These are phyloP conservation scores for Rhizoctonia solani DNA, from an alignment of 1,284 basidiomycete genomes.

Conservation along the genomic window DNA sequence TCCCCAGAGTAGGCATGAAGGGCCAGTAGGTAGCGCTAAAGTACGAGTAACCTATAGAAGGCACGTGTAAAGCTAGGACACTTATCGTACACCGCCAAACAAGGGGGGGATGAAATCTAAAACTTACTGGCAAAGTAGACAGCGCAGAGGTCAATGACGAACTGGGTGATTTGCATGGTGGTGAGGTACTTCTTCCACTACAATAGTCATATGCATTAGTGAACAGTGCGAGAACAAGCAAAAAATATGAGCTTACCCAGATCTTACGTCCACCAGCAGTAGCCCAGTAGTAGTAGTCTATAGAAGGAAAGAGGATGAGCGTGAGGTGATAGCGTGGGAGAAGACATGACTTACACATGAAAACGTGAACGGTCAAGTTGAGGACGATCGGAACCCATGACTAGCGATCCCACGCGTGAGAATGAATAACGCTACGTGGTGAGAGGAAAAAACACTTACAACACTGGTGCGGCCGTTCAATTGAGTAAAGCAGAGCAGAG, in stretches of 20 bases:
- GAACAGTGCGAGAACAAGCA: neutral
- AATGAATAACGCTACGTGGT: too few species aligned
- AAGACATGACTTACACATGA: constrained; percentile 81
- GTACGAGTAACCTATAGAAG: constrained; percentile 74
- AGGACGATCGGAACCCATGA: constrained; percentile 96
- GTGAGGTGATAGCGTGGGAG: neutral
- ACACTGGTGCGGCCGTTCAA: constrained; percentile 58
- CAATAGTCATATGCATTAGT: constrained; percentile 15
- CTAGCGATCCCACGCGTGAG: constrained; percentile 48
- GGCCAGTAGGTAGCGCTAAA: constrained; percentile 69
- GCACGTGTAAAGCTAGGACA: constrained; percentile 5
- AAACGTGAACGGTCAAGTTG: constrained; percentile 93
- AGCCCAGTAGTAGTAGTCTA: constrained; percentile 97
- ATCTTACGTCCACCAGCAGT: constrained; percentile 94
- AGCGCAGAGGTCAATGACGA: constrained; percentile 84
- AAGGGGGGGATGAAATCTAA: neutral
- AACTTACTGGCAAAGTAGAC: constrained; percentile 93
- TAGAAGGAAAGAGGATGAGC: constrained; percentile 15
- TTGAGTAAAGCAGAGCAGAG: constrained; percentile 63
- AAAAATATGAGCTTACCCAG: constrained; percentile 67
- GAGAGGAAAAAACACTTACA: constrained; percentile 36
- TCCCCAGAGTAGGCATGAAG: constrained; percentile 68
- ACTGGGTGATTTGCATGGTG: constrained; percentile 93
- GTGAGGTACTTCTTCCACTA: constrained; percentile 98
- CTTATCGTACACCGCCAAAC: constrained; percentile 23